Percentiles rank a stretch among this genome's conserved stretches.
phyloP scores from a whole-genome alignment of 768 basidiomycete genomes.

The Crassisporium funariophilum region DNA sequence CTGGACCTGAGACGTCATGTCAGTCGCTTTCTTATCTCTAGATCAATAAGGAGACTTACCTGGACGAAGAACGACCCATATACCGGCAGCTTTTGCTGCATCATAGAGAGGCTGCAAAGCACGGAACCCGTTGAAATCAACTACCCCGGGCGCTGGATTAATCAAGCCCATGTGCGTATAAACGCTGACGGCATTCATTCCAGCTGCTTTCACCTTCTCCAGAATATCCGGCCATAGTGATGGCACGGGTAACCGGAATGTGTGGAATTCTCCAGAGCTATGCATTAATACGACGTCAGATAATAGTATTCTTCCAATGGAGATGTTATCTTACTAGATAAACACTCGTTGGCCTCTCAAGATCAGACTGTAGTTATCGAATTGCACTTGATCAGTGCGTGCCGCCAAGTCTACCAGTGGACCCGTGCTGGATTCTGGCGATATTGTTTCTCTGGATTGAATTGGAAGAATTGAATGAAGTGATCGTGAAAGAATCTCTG shows the following conservation, averaged over 20 bases:
- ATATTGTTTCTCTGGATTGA: not conserved
- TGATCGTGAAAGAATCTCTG: conserved; percentile 15
- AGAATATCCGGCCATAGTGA: conserved; percentile 82
- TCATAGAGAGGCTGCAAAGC: conserved; percentile 72
- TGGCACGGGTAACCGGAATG: conserved; percentile 79
- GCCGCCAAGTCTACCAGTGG: conserved; percentile 10
- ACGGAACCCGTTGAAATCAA: conserved; percentile 75
- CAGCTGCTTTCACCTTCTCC: conserved; percentile 79
- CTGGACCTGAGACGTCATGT: conserved; percentile 35
- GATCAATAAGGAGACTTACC: conserved; percentile 37
- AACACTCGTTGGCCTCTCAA: conserved; percentile 72
- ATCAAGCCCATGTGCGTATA: conserved; percentile 81
- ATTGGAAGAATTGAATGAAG: not conserved
- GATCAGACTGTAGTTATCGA: conserved; percentile 73
- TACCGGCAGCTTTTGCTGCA: conserved; percentile 69
- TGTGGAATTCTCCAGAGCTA: conserved; percentile 86
- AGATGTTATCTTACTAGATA: conserved; percentile 70
- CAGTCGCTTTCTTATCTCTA: not conserved
- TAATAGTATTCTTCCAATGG: no score
- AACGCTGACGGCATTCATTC: conserved; percentile 76
- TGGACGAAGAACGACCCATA: conserved; percentile 81
- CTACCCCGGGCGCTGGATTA: conserved; percentile 71
- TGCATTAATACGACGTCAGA: not conserved
- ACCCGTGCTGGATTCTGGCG: conserved; percentile 3
- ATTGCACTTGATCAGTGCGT: conserved; percentile 43